These are phyloP conservation scores for Primulina eburnea DNA, from an alignment of 257 asterid genomes.

Conservation along the genomic window DNA sequence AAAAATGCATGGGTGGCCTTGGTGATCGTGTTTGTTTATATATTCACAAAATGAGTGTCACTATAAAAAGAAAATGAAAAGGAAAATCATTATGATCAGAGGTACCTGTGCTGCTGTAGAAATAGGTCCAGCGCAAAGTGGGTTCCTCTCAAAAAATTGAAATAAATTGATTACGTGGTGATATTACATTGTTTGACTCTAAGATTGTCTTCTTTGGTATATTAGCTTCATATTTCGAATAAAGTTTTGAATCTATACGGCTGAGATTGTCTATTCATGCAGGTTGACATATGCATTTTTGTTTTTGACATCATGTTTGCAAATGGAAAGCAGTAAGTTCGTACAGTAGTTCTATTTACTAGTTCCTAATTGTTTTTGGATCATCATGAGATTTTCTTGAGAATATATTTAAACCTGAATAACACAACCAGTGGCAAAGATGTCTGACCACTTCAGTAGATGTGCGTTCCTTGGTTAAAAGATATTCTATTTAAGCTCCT, in stretches of 20 bases:
- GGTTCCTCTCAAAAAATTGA: background rate
- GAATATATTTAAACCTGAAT: background rate
- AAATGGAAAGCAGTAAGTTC: conserved; percentile 76
- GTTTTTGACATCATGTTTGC: conserved; percentile 84
- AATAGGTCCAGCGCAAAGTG: too few relatives aligned
- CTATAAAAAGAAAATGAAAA: too few relatives aligned
- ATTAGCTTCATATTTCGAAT: conserved; percentile 11
- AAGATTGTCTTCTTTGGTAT: conserved; percentile 7
- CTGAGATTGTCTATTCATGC: conserved; percentile 40
- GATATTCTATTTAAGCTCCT: conserved; percentile 7
- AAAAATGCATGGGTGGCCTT: too few relatives aligned
- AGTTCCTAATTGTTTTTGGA: conserved; percentile 18
- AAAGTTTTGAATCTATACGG: background rate
- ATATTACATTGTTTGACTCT: background rate
- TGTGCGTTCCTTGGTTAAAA: conserved; percentile 17
- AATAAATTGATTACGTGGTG: conserved; percentile 5
- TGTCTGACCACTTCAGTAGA: conserved; percentile 1
- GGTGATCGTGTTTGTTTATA: too few relatives aligned
- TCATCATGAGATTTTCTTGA: background rate
- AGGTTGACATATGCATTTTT: conserved; percentile 86
- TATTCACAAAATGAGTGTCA: too few relatives aligned
- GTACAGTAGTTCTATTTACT: conserved; percentile 26
- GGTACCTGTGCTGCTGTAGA: too few relatives aligned
- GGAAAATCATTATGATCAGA: too few relatives aligned
- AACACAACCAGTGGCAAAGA: background rate